Conservation (phyloP, 768 basidiomycete genomes). For the Mycena belliarum region DNA sequence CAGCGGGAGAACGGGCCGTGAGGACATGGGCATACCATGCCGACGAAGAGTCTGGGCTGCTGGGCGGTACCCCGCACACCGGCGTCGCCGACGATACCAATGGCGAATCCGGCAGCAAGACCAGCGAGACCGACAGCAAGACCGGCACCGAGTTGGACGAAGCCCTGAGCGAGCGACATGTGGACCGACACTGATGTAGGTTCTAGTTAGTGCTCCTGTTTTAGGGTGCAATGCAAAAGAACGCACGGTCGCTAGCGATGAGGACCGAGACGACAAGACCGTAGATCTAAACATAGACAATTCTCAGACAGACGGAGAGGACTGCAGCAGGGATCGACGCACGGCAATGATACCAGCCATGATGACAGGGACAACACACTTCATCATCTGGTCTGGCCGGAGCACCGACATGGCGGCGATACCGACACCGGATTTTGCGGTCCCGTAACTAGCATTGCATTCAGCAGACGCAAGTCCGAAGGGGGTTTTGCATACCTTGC, state of each 20-base stretch:
- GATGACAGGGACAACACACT: constrained; percentile 94
- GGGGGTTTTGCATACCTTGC: constrained; percentile 60
- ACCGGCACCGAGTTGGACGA: constrained; percentile 92
- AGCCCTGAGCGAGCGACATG: constrained; percentile 93
- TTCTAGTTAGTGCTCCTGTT: neutral
- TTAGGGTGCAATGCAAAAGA: neutral
- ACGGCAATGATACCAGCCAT: constrained; percentile 99
- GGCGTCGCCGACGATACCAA: constrained; percentile 98
- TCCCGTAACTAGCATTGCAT: constrained; percentile 76
- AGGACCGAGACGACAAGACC: constrained; percentile 99
- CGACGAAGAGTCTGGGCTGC: constrained; percentile 91
- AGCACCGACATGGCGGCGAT: constrained; percentile 98
- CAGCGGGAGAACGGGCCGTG: neutral
- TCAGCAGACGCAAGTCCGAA: constrained; percentile 9
- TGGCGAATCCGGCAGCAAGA: constrained; percentile 95
- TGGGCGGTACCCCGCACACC: constrained; percentile 98
- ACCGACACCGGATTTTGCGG: constrained; percentile 97
- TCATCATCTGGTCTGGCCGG: constrained; percentile 97
- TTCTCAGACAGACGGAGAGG: neutral
- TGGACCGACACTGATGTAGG: constrained; percentile 54
- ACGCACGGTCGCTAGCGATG: constrained; percentile 85
- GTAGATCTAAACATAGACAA: constrained; percentile 66
- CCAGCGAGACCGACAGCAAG: constrained; percentile 91
- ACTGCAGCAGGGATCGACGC: constrained; percentile 35
- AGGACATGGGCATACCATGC: constrained; percentile 63